phyloP scores from a whole-genome alignment of 2,329 filamentous ascomycete genomes.

The Cercospora brassicicola region DNA sequence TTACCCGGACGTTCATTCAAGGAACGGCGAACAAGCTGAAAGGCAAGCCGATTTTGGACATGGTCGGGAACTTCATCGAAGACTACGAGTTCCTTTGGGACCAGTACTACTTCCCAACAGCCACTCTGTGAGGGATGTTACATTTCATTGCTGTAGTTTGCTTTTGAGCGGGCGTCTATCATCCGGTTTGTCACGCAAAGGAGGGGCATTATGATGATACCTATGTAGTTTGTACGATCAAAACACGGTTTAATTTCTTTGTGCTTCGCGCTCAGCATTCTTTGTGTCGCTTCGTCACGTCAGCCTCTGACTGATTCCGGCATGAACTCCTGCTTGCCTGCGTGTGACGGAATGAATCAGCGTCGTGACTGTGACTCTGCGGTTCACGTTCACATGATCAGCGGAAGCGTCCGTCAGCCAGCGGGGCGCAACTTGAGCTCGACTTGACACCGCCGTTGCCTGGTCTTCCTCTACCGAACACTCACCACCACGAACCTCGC shows the following conservation, averaged over 20 bases:
- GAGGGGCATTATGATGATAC: constrained; percentile 7
- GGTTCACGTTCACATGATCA: neutral
- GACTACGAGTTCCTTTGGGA: constrained; percentile 99
- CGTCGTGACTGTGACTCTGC: constrained; percentile 3
- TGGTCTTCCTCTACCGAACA: neutral
- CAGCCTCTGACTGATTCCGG: neutral
- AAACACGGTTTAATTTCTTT: neutral
- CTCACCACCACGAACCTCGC: constrained; percentile 20
- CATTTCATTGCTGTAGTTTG: constrained; percentile 9
- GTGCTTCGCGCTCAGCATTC: neutral
- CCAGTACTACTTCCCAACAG: constrained; percentile 86
- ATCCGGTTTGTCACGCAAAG: neutral
- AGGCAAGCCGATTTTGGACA: constrained; percentile 71
- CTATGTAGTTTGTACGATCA: constrained; percentile 1
- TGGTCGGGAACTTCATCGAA: constrained; percentile 82
- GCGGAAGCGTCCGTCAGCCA: neutral
- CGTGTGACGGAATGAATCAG: constrained; percentile 2
- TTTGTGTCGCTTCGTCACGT: neutral
- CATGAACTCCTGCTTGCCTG: neutral
- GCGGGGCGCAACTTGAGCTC: constrained; percentile 1
- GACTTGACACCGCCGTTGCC: constrained; percentile 3
- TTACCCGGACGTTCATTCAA: constrained; percentile 70
- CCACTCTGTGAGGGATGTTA: constrained; percentile 50
- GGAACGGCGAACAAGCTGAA: constrained; percentile 69
- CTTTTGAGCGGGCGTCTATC: constrained; percentile 18